These are phyloP conservation scores for Butyriboletus loyo DNA, from an alignment of 768 basidiomycete genomes.

Conservation along the genomic window DNA sequence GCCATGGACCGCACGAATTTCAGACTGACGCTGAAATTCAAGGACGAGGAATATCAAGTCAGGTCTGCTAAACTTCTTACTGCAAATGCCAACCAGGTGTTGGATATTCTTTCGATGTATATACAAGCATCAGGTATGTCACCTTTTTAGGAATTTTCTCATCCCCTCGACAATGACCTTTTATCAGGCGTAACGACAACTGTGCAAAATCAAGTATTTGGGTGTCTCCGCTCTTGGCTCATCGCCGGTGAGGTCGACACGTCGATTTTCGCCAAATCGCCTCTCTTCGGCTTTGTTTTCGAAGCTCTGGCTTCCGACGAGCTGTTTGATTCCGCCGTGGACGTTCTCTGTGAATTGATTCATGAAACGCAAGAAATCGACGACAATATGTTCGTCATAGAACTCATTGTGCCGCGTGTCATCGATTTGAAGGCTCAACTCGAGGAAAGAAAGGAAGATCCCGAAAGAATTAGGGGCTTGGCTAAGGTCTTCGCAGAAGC, in stretches of 20 bases:
- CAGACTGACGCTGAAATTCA: slow-evolving; percentile 11
- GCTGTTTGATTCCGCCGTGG: slow-evolving; percentile 91
- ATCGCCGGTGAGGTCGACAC: slow-evolving; percentile 79
- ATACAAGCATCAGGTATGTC: slow-evolving; percentile 78
- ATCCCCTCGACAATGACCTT: not conserved
- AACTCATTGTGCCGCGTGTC: slow-evolving; percentile 84
- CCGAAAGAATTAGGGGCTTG: slow-evolving; percentile 85
- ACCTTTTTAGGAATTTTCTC: not conserved
- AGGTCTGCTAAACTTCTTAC: slow-evolving; percentile 62
- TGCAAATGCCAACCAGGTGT: slow-evolving; percentile 63
- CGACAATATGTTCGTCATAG: slow-evolving; percentile 86
- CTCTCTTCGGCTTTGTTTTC: slow-evolving; percentile 80
- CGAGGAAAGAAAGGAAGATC: slow-evolving; percentile 61
- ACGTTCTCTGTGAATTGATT: slow-evolving; percentile 89
- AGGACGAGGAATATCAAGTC: slow-evolving; percentile 77
- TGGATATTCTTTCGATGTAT: slow-evolving; percentile 84
- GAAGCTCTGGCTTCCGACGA: slow-evolving; percentile 78
- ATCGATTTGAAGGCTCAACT: slow-evolving; percentile 69
- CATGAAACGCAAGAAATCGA: slow-evolving; percentile 98
- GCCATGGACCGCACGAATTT: not conserved
- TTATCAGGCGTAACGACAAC: slow-evolving; percentile 77
- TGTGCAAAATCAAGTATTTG: slow-evolving; percentile 80
- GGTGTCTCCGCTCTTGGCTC: slow-evolving; percentile 86
- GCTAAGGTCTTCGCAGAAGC: slow-evolving; percentile 96
- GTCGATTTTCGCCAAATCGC: slow-evolving; percentile 61